These are phyloP conservation scores for Biscutella laevigata DNA, from an alignment of 441 rosid species.

Conservation along the genomic window DNA sequence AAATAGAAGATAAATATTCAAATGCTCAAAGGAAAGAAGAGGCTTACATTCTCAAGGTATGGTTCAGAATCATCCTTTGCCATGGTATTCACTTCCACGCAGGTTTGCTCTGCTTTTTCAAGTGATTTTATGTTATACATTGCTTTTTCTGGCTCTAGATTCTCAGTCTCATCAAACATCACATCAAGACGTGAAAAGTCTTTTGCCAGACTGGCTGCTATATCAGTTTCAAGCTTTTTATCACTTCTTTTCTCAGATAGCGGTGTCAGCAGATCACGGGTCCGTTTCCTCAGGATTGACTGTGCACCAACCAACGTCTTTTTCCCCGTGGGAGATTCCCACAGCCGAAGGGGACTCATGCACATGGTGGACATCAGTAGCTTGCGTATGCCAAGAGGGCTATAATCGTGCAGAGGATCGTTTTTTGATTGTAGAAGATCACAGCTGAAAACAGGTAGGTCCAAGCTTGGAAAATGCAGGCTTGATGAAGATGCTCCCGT, in stretches of 20 bases:
- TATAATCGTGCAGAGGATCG: slow-evolving; percentile 79
- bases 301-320: slow-evolving; percentile 75
- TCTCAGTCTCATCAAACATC: slow-evolving; percentile 49
- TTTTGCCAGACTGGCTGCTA: slow-evolving; percentile 55
- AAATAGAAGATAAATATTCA: no score
- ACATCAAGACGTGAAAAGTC: slow-evolving; percentile 87
- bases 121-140: slow-evolving; percentile 12
- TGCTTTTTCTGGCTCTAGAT: slow-evolving; percentile 18
- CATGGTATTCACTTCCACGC: slow-evolving; percentile 14
- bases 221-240: slow-evolving; percentile 71
- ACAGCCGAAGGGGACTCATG: slow-evolving; percentile 79
- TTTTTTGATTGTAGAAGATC: slow-evolving; percentile 73
- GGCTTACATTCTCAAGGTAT: slow-evolving; percentile 17
- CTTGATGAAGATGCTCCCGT: slow-evolving; percentile 60
- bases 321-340: slow-evolving; percentile 93
- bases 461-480: slow-evolving; percentile 86
- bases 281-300: slow-evolving; percentile 80
- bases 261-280: slow-evolving; percentile 83
- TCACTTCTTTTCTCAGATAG: slow-evolving; percentile 78
- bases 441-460: slow-evolving; percentile 82
- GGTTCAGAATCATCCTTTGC: slow-evolving; percentile 11
- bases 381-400: slow-evolving; percentile 98
- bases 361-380: slow-evolving; percentile 85
- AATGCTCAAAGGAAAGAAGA: background rate
- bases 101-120: slow-evolving; percentile 18